Base-by-base conservation (phyloP, 2,329 filamentous ascomycete genomes). In the Diaporthe velutina region DNA sequence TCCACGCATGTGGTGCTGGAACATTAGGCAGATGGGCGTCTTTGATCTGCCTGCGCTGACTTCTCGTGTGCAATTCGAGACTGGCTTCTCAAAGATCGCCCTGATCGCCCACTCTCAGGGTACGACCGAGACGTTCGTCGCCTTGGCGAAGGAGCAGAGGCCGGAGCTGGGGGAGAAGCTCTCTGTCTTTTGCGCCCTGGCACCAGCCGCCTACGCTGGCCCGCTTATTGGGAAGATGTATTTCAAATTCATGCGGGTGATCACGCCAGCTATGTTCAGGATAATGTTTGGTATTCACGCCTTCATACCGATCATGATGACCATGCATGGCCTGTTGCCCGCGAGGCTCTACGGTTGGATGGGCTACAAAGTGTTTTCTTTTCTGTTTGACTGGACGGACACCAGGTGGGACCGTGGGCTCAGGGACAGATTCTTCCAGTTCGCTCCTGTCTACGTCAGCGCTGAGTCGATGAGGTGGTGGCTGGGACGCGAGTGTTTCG, bases 1-100 rank as follows among this genome's bases (percentile, higher is more conserved):
- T 80, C 96, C 96, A 1, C 90, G 95, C 40, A 97, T 98, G 94
- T 98, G 96, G 96, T 92, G 93, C 54, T 98, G 96, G 96, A 98
- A 98, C 78, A 97, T 98, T 73, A 91, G 94, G 0, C 95, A 98
- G 80, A 97, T 98, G 94, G 96, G 95, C 4, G 93, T 96, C 1
- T 91, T 97, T 81, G 96, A 98, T 81, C 88, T 98, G 3, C 90
- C 96, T 0, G 95, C 96, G 0, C 88, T 98, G 45, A 90, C 94
- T 1, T 94, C 93, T 0, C 91, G 94, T 8, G 94, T 98, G 1
- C 88, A 98, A 2, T 89, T 88, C 52, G 93, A 97, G 84, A 98
- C 96, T 0, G 93, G 93, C 0, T 98, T 97, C 79, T 86, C 90
- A 22, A 97, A 96, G 82, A 87, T 98, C 6, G 96, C 93, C 0